phyloP scores from a whole-genome alignment of 768 basidiomycete genomes.

The Leccinum pellstonianum region DNA sequence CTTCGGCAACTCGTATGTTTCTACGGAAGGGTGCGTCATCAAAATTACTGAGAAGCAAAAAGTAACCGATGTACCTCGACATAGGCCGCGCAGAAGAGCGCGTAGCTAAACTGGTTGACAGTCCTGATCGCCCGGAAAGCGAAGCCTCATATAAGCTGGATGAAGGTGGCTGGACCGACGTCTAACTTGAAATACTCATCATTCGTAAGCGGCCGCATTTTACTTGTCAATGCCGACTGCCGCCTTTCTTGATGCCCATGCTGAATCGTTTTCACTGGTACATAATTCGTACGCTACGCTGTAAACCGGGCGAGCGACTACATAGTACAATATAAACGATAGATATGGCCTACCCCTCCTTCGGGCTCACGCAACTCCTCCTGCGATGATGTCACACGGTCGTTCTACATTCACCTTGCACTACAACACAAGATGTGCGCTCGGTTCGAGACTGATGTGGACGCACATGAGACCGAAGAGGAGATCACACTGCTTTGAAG shows the following conservation, averaged over 20 bases:
- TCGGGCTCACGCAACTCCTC: too few relatives aligned
- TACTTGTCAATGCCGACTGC: not conserved
- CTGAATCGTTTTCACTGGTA: not conserved
- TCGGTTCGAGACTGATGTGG: too few relatives aligned
- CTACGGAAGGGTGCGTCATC: conserved; percentile 71
- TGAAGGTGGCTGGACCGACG: conserved; percentile 88
- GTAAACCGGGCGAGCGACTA: not conserved
- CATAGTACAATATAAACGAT: not conserved
- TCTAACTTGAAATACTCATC: conserved; percentile 40
- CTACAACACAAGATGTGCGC: too few relatives aligned
- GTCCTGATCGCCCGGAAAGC: conserved; percentile 85
- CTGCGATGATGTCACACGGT: too few relatives aligned
- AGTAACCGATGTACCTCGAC: not conserved
- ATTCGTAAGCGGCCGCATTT: not conserved
- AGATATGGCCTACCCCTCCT: too few relatives aligned
- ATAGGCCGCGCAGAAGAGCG: conserved; percentile 87
- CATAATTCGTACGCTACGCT: not conserved
- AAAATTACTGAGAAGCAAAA: not conserved
- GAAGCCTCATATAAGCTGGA: conserved; percentile 91
- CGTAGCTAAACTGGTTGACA: conserved; percentile 87
- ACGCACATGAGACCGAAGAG: too few relatives aligned
- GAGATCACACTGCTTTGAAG: too few relatives aligned
- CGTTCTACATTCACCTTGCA: too few relatives aligned
- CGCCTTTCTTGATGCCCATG: not conserved
- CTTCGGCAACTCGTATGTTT: conserved; percentile 85